Conservation (phyloP, 805 yeast species). For the Zygotorulaspora sp. region DNA sequence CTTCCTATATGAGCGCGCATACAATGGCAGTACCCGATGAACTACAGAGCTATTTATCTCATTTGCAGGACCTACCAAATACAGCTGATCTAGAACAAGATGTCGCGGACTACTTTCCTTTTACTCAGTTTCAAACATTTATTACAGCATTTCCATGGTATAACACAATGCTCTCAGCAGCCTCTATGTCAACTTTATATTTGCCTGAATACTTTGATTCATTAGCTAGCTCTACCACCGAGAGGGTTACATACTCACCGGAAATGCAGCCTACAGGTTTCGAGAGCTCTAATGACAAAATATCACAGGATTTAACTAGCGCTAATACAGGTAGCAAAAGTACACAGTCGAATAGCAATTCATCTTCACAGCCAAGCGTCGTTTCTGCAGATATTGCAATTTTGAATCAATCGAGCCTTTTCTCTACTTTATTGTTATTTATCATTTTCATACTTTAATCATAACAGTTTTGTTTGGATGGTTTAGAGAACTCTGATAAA, state of each 20-base stretch:
- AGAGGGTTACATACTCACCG: background rate
- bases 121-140: constrained; percentile 36
- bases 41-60: constrained; percentile 35
- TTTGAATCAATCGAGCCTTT: background rate
- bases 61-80: constrained; percentile 26
- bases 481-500: constrained; percentile 6
- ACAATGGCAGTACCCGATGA: constrained; percentile 35
- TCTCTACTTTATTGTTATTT: background rate
- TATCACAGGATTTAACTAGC: background rate
- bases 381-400: background rate
- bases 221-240: background rate
- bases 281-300: background rate
- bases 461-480: background rate
- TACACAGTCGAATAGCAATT: background rate
- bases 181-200: constrained; percentile 22
- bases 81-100: constrained; percentile 27
- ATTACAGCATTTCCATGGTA: constrained; percentile 36
- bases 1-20: constrained; percentile 35
- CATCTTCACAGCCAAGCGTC: background rate
- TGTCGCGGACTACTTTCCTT: constrained; percentile 35
- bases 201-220: constrained; percentile 27
- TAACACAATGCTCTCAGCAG: constrained; percentile 20
- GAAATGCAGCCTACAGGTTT: background rate
- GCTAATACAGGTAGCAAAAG: background rate
- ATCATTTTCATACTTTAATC: too few relatives aligned